Percentiles rank a stretch among this genome's conserved stretches.
Evolutionary conservation across 805 yeast species (phyloP).

Genomic region (Candida ficus): DNA sequence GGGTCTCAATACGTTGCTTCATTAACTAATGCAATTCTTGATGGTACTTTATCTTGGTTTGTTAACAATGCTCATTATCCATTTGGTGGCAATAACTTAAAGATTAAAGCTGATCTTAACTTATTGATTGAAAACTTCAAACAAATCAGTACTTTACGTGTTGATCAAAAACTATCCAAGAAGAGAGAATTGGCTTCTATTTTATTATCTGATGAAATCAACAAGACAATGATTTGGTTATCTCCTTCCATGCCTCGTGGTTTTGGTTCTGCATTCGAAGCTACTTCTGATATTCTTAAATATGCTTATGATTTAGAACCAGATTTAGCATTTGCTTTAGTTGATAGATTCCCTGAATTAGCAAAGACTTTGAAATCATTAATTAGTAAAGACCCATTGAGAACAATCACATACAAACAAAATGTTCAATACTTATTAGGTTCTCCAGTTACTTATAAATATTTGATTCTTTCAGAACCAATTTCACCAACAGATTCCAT

Average conservation of each 20-base stretch:
- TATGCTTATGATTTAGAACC: slow-evolving; percentile 68
- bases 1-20: slow-evolving; percentile 38
- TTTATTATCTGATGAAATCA: slow-evolving; percentile 73
- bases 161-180: slow-evolving; percentile 28
- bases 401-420: slow-evolving; percentile 49
- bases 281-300: slow-evolving; percentile 33
- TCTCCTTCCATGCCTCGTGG: slow-evolving; percentile 31
- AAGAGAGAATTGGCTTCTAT: slow-evolving; percentile 53
- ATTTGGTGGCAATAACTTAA: slow-evolving; percentile 75
- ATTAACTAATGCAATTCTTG: slow-evolving; percentile 45
- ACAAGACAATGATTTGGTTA: slow-evolving; percentile 72
- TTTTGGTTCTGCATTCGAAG: slow-evolving; percentile 32
- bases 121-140: slow-evolving; percentile 47
- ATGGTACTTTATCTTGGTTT: slow-evolving; percentile 80
- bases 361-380: slow-evolving; percentile 36
- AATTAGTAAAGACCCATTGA: slow-evolving; percentile 52
- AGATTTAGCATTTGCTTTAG: slow-evolving; percentile 63
- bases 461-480: slow-evolving; percentile 34
- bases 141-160: slow-evolving; percentile 12
- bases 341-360: slow-evolving; percentile 48
- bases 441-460: slow-evolving; percentile 13
- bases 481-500: slow-evolving; percentile 82
- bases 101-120: slow-evolving; percentile 62
- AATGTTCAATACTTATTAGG: slow-evolving; percentile 51
- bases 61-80: slow-evolving; percentile 60